These are phyloP conservation scores for Melanopsichium pennsylvanicum DNA, from an alignment of 1,284 basidiomycete species.

Conservation along the genomic window DNA sequence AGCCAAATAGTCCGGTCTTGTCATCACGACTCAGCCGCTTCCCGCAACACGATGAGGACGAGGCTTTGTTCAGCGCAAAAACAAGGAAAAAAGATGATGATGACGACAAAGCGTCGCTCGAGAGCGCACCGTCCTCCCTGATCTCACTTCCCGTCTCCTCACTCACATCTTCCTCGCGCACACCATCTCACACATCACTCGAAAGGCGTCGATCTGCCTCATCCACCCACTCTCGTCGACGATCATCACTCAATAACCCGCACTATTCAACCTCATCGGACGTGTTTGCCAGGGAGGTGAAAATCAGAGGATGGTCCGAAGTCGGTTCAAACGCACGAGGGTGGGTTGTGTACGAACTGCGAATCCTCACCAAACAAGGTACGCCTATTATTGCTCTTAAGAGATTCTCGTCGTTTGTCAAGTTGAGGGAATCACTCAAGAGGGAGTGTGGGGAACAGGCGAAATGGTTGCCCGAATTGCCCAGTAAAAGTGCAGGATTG, in stretches of 20 bases:
- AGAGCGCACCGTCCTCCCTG: conserved; percentile 31
- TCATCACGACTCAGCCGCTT: conserved; percentile 13
- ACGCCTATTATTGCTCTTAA: conserved; percentile 37
- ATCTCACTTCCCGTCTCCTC: conserved; percentile 44
- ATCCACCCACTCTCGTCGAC: conserved; percentile 2
- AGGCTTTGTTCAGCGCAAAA: neutral
- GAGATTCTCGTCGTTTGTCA: conserved; percentile 50
- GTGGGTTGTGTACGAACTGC: conserved; percentile 58
- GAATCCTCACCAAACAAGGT: conserved; percentile 46
- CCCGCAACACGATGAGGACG: too few relatives aligned
- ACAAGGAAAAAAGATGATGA: conserved; percentile 3
- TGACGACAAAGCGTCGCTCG: conserved; percentile 34
- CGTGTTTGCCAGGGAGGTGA: conserved; percentile 48
- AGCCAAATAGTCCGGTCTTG: conserved; percentile 12
- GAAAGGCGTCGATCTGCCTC: conserved; percentile 23
- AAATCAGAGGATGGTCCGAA: conserved; percentile 55
- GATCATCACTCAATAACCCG: neutral
- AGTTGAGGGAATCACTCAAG: conserved; percentile 18
- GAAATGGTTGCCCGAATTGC: conserved; percentile 41
- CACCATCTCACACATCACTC: conserved; percentile 13
- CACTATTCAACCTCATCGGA: neutral
- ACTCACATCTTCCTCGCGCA: conserved; percentile 30
- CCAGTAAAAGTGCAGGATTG: conserved; percentile 43
- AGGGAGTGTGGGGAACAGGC: conserved; percentile 38
- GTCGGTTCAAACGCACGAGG: conserved; percentile 54